Percentiles rank a stretch among this genome's conserved stretches.
Conservation (phyloP, 148 eudicot genomes). For the Heliamphora exappendiculata region DNA sequence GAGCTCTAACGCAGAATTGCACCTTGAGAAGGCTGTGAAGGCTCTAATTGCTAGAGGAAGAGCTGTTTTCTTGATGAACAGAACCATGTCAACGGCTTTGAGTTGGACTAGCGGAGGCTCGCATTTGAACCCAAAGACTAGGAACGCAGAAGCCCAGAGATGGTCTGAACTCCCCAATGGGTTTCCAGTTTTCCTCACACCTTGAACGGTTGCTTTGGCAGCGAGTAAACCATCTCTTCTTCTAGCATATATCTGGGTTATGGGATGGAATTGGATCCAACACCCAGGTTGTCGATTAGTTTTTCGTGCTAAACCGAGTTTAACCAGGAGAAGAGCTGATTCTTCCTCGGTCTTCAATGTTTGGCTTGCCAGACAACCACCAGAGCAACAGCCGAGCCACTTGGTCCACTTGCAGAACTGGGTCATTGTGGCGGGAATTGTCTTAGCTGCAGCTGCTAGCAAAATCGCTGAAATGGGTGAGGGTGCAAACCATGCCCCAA, state of each 20-base stretch:
- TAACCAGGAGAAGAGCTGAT: conserved; percentile 58
- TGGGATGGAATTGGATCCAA: conserved; percentile 71
- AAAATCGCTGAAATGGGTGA: conserved; percentile 57
- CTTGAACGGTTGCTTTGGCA: conserved; percentile 55
- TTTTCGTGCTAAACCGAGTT: conserved; percentile 62
- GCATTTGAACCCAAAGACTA: conserved; percentile 84
- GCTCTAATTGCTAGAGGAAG: conserved; percentile 68
- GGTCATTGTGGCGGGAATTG: conserved; percentile 33
- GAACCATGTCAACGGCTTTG: conserved; percentile 60
- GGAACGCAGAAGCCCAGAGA: conserved; percentile 78
- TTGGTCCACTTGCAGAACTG: conserved; percentile 54
- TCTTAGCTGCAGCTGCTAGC: conserved; percentile 65
- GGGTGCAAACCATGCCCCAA: conserved; percentile 82
- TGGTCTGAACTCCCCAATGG: conserved; percentile 51
- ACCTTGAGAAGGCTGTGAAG: conserved; percentile 66
- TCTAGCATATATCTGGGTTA: conserved; percentile 40
- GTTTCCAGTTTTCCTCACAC: conserved; percentile 51
- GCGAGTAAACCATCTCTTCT: conserved; percentile 35
- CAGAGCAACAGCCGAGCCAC: conserved; percentile 47
- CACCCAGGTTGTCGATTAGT: conserved; percentile 44
- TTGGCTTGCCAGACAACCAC: conserved; percentile 37
- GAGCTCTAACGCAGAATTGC: conserved; percentile 70
- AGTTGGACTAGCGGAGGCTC: conserved; percentile 70
- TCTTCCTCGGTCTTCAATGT: conserved; percentile 62
- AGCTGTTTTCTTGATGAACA: conserved; percentile 62